phyloP scores from a whole-genome alignment of 202 grass and related monocot genomes.

The Cymbopogon flexuosus region DNA sequence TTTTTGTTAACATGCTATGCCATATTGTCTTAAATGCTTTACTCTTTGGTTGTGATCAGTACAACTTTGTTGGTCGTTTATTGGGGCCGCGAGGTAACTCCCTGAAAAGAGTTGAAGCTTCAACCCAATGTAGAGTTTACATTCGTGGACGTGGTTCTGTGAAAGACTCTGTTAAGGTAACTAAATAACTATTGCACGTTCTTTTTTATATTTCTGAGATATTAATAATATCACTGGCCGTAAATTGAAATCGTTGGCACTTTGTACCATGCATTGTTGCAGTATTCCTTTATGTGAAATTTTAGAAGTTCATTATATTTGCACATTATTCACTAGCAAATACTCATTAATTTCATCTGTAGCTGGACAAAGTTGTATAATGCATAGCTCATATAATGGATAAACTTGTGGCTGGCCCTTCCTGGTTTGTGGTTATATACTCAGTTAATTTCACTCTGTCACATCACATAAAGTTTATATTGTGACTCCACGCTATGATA shows the following conservation, averaged over 20 bases:
- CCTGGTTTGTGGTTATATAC: slow-evolving; percentile 10
- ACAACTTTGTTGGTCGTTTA: slow-evolving; percentile 94
- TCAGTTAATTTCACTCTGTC: not conserved
- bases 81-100: slow-evolving; percentile 94
- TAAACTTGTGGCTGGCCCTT: not conserved
- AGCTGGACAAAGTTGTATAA: not conserved
- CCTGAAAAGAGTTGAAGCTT: slow-evolving; percentile 93
- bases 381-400: slow-evolving; percentile 14
- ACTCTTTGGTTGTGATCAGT: slow-evolving; percentile 49
- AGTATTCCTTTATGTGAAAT: slow-evolving; percentile 7
- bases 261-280: not conserved
- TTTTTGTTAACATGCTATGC: slow-evolving; percentile 16
- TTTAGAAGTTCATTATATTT: not conserved
- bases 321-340: not conserved
- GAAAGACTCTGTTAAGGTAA: slow-evolving; percentile 91
- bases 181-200: slow-evolving; percentile 16
- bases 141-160: slow-evolving; percentile 90
- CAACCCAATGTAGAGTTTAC: slow-evolving; percentile 94
- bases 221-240: not conserved
- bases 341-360: not conserved
- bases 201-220: not conserved
- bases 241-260: slow-evolving; percentile 9
- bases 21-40: slow-evolving; percentile 19
- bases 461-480: not conserved
- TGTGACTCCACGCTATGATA: slow-evolving; percentile 2